Evolutionary conservation across 2,329 filamentous ascomycete species (phyloP), one percentile per base, ranked within the genome.

Genomic region (Penicillium fuscoglaucum): DNA sequence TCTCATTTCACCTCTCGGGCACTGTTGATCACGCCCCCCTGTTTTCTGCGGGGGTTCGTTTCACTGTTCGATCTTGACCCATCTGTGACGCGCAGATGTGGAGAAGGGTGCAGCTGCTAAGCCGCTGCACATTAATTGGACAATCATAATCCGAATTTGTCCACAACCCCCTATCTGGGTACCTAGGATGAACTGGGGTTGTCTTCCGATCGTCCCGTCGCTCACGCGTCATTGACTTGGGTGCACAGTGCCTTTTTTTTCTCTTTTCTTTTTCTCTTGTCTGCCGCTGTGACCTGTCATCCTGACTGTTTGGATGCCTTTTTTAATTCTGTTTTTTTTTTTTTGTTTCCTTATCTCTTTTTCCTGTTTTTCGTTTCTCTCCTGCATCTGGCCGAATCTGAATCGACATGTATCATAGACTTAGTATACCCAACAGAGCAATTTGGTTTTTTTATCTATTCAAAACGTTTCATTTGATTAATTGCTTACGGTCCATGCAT

Each of bases 331-430:
- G 19, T 19, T 19, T 19, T 40, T 39, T 43, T 5, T 55, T 43
- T 5, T 57, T 50, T 6, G 41, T 55, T 61, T 47, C 40, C 47
- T 39, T 58, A 52, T 59, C 47, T 41, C 41, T 37, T 56, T 54
- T 57, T 31, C 4, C 4, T 31, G 55, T 58, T 62, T 50, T 62
- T 52, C 46, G 59, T 64, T 56, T 46, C 39, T 19, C 31, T 59
- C 52, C 59, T 61, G 61, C 57, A 63, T 63, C 55, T 60, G 60
- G 59, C 61, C 61, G 61, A 63, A 65, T 66, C 52, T 65, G 63
- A 70, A 70, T 68, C 68, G 66, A 70, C 66, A 67, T 74, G 70
- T 74, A 72, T 61, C 67, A 72, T 74, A 74, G 71, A 74, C 68
- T 68, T 72, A 72, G 72, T 73, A 74, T 74, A 74, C 71, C 71